Evolutionary conservation across 352 stramenopile species (phyloP), one percentile per base, ranked within the genome.

Genomic region (Albugo candida): DNA sequence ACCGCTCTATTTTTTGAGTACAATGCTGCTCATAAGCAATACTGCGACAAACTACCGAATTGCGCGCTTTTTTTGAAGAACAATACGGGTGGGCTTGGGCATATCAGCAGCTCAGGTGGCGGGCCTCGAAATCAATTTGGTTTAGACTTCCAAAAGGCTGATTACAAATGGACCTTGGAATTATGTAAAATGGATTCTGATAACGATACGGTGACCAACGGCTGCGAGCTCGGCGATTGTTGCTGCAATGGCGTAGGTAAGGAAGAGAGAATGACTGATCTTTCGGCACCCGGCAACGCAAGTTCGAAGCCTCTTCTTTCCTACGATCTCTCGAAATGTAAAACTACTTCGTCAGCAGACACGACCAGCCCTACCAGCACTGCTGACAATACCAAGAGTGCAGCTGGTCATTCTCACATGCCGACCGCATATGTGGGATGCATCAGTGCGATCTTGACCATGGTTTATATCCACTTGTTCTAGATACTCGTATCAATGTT

Each of bases 181-280:
- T 47, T 73, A 18, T 82, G 71, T 54, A 18, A 71, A 47, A 49
- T 50, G 14, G 69, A 83, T 45, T 61, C 53, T 12, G 69, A 82
- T 47, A 61, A 61, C 19, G 83, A 95, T 45, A 81, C 82, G 1
- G 63, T 67, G 2, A 92, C 74, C 2, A 95, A 95, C 51, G 83
- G 83, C 2, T 61, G 91, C 58, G 83, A 95, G 49, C 61, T 95
- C 0, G 82, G 79, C 11, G 83, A 95, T 48, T 78, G 81, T 11
- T 83, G 77, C 56, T 95, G 83, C 24, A 3, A 10, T 8, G 24
- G 24, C 8, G 24, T 31, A 31, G 24, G 24, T 31, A 31, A 31
- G 24, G 24, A 31, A 31, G 3, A 31, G 8, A 31, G 24, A 8
- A 31, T 8, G 24, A 31, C 24, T 31, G 24, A 31, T 31, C 24